Base-by-base conservation (phyloP, 2,329 filamentous ascomycete genomes). In the Paradendryphiella salina region DNA sequence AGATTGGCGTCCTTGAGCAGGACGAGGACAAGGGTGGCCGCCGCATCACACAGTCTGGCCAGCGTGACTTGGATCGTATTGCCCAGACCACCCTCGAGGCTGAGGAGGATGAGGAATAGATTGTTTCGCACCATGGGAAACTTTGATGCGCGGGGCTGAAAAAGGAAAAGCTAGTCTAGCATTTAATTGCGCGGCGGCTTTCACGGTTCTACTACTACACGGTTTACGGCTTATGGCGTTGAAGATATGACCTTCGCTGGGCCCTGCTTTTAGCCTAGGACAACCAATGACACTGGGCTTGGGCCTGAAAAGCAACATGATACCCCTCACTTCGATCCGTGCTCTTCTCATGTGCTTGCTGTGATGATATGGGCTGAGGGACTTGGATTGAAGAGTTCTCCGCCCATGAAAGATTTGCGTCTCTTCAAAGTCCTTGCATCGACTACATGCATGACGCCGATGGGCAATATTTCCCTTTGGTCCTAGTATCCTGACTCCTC, bases 11-110 rank as follows among this genome's bases (percentile, higher is more conserved):
- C 70, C 82, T 99, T 60, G 94, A 99, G 88, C 83, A 89, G 75
- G 93, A 96, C 73, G 93, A 96, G 85, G 93, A 97, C 68, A 96
- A 96, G 86, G 94, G 94, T 80, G 94, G 94, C 75, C 90, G 94
- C 76, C 87, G 94, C 79, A 97, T 99, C 82, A 97, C 94, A 73
- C 91, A 97, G 85, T 86, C 86, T 74, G 94, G 94, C 76, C 92
- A 96, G 86, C 90, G 94, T 84, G 94, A 99, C 88, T 85, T 99
- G 85, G 94, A 97, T 84, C 93, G 78, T 65, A 80, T 80, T 61
- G 77, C 77, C 51, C 75, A 78, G 73, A 78, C 76, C 63, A 79
- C 77, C 37, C 72, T 80, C 62, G 77, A 79, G 73, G 73, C 73
- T 41, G 77, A 79, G 68, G 76, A 78, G 54, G 71, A 75, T 53